Evolutionary conservation across 768 basidiomycete genomes (phyloP).

Genomic region (Crepidotus variabilis): DNA sequence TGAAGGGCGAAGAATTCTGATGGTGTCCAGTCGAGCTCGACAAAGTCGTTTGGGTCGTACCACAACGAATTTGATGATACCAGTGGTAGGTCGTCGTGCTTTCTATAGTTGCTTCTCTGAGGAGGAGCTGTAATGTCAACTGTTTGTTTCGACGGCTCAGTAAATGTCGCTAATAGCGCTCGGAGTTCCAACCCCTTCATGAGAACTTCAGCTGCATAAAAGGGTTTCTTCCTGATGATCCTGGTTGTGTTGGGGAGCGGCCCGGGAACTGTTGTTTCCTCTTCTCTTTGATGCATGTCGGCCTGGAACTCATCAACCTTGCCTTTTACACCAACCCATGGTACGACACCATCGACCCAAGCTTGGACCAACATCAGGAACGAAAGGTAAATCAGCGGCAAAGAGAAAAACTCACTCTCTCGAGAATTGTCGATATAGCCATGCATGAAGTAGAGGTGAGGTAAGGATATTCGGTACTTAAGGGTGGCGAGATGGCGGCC

Average conservation of each 20-base stretch:
- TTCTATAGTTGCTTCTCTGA: slow-evolving; percentile 45
- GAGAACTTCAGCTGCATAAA: slow-evolving; percentile 85
- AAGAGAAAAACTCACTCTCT: slow-evolving; percentile 40
- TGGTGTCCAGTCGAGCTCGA: slow-evolving; percentile 70
- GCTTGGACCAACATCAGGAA: slow-evolving; percentile 31
- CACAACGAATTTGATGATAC: slow-evolving; percentile 52
- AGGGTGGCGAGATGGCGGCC: slow-evolving; percentile 85
- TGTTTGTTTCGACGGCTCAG: slow-evolving; percentile 62
- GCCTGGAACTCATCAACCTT: slow-evolving; percentile 78
- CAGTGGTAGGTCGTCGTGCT: slow-evolving; percentile 38
- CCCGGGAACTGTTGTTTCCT: slow-evolving; percentile 67
- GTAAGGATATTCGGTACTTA: slow-evolving; percentile 81
- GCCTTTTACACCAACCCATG: slow-evolving; percentile 83
- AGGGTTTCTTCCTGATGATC: slow-evolving; percentile 70
- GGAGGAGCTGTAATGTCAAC: slow-evolving; percentile 46
- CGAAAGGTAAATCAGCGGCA: neutral
- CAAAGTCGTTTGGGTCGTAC: slow-evolving; percentile 79
- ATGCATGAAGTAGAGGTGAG: slow-evolving; percentile 81
- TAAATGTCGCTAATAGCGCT: slow-evolving; percentile 73
- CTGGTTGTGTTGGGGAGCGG: slow-evolving; percentile 53
- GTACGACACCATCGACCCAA: slow-evolving; percentile 76
- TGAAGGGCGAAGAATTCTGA: slow-evolving; percentile 55
- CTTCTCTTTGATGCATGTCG: slow-evolving; percentile 89
- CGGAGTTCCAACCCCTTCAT: slow-evolving; percentile 75
- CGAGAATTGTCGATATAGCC: slow-evolving; percentile 78